These are phyloP conservation scores for Porphyra umbilicalis DNA, from an alignment of 31 red algal species.

Conservation along the genomic window DNA sequence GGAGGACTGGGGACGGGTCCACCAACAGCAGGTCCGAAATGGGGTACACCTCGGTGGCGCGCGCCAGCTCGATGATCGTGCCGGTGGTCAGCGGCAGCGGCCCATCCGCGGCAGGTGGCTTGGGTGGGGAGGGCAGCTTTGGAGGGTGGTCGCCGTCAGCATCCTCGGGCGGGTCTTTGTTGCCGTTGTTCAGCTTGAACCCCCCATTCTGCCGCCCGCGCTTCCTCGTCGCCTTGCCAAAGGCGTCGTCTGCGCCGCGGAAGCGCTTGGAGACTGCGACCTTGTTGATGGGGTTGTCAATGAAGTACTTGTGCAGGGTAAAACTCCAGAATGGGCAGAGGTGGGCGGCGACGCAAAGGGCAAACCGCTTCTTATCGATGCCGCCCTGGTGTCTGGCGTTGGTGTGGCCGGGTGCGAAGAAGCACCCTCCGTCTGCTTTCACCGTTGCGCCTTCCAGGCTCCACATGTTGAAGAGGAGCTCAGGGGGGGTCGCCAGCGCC, in stretches of 20 bases:
- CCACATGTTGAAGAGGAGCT: not conserved
- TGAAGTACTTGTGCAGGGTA: not conserved
- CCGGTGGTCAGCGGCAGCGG: too few relatives aligned
- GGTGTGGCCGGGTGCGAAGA: not conserved
- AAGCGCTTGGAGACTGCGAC: not conserved
- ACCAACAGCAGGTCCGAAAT: not conserved
- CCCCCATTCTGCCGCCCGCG: not conserved
- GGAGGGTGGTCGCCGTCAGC: not conserved
- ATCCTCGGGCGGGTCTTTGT: not conserved
- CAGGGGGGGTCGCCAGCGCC: not conserved
- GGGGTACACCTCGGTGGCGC: not conserved
- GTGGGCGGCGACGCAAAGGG: not conserved
- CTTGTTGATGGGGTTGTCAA: not conserved
- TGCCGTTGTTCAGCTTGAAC: not conserved
- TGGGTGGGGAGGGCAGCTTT: not conserved
- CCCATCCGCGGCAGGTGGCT: too few relatives aligned
- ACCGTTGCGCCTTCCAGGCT: not conserved
- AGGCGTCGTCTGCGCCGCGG: not conserved
- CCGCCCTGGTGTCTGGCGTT: not conserved
- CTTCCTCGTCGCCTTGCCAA: not conserved
- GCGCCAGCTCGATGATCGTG: not conserved
- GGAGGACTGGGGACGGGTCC: not conserved
- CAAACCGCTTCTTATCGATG: not conserved
- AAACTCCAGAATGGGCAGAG: not conserved
- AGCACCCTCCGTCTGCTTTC: not conserved